Base-by-base conservation (phyloP, 2,329 filamentous ascomycete species). In the Trichophyton benhamiae region DNA sequence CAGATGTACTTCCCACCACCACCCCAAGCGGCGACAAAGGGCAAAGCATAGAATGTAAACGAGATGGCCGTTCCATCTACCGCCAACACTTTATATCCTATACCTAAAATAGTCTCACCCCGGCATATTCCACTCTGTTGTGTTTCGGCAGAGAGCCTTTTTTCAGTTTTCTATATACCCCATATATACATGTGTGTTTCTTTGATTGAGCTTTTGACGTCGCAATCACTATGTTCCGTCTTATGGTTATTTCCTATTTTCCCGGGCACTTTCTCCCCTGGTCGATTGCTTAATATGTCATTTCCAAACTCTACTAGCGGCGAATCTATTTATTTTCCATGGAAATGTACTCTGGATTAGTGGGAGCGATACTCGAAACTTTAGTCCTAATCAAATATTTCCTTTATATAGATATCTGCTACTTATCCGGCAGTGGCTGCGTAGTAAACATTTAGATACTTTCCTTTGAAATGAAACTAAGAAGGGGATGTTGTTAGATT, bases 1-100 rank as follows among this genome's bases (percentile, higher is more conserved):
- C 68, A 69, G 49, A 74, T 75, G 64, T 77, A 77, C 63, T 77
- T 77, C 67, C 75, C 75, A 7, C 75, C 75, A 20, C 75, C 75
- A 8, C 75, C 75, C 9, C 76, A 74, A 63, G 52, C 52, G 63
- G 52, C 52, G 8, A 5, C 27, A n/a, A 55, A 55, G 52, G 52
- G 52, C 13, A 75, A 75, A 66, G 70, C 72, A n/a, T 55, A 55
- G 52, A 33, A 6, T 2, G 20, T 15, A 25, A n/a, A 11, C 1
- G 6, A 13, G 13, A 8, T 9, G 25, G 30, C 8, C 22, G 11
- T 15, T 52, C 8, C 15, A 27, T 3, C 22, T 27, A 11, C 25
- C 13, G 20, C 2, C 53, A 60, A 27, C 5, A 3, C 6, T n/a
- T 36, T 55, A 17, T 13, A 55, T 22, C 25, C 11, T 55, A 55